Percentiles rank a stretch among this genome's conserved stretches.
These are phyloP conservation scores for Zygosaccharomyces kombuchaensis DNA, from an alignment of 805 yeast genomes.

Conservation along the genomic window DNA sequence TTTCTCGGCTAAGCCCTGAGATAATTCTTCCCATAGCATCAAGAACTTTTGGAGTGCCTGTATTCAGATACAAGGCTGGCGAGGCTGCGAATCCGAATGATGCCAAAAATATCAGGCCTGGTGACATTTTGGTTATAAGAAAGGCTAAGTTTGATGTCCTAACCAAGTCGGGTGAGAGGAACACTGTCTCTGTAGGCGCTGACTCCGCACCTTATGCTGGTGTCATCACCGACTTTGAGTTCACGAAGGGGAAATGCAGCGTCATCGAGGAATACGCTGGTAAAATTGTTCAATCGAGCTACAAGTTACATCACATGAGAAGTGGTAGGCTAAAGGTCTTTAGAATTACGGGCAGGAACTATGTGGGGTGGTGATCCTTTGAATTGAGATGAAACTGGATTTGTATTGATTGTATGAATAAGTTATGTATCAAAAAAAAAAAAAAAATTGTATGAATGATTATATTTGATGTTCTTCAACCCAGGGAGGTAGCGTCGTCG, in stretches of 20 bases:
- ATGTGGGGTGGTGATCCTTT: slow-evolving; percentile 58
- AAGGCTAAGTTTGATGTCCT: slow-evolving; percentile 71
- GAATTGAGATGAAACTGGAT: not conserved
- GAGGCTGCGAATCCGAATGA: slow-evolving; percentile 48
- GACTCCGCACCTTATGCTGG: slow-evolving; percentile 51
- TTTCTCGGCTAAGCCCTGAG: slow-evolving; percentile 36
- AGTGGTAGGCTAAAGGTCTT: slow-evolving; percentile 77
- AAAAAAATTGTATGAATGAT: not conserved
- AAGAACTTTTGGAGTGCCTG: slow-evolving; percentile 60
- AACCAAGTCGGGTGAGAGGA: slow-evolving; percentile 46
- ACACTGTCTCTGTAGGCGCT: slow-evolving; percentile 53
- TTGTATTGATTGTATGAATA: not conserved
- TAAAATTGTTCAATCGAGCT: slow-evolving; percentile 54
- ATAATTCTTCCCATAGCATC: slow-evolving; percentile 56
- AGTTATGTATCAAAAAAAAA: not conserved
- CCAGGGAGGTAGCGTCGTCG: slow-evolving; percentile 49
- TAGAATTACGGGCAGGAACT: slow-evolving; percentile 69
- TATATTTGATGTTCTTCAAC: slow-evolving; percentile 16
- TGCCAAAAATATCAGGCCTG: slow-evolving; percentile 65
- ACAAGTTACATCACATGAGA: slow-evolving; percentile 66
- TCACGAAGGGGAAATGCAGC: slow-evolving; percentile 61
- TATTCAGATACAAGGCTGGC: slow-evolving; percentile 48
- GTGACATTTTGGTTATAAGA: slow-evolving; percentile 76
- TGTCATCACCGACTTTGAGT: slow-evolving; percentile 70
- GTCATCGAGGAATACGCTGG: slow-evolving; percentile 59